phyloP scores from a whole-genome alignment of 345 rosid species.

The Excoecaria agallocha region DNA sequence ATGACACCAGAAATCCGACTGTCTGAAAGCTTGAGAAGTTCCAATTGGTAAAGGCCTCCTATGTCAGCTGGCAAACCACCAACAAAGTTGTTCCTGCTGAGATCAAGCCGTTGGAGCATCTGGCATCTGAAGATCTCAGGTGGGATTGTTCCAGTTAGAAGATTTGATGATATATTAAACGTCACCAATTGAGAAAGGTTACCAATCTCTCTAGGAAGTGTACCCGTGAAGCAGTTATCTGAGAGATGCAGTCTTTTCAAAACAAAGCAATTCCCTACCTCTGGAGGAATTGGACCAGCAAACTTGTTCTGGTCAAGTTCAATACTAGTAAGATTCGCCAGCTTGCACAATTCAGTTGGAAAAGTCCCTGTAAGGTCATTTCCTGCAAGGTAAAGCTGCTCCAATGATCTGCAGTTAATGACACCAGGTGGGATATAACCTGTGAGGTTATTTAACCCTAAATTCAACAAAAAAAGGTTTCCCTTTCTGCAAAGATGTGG shows the following conservation, averaged over 20 bases:
- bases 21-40: slow-evolving; percentile 81
- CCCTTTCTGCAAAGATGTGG: slow-evolving; percentile 53
- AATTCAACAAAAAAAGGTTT: slow-evolving; percentile 53
- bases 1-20: slow-evolving; percentile 56
- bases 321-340: slow-evolving; percentile 57
- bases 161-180: slow-evolving; percentile 76
- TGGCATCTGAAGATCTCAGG: slow-evolving; percentile 59
- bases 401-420: slow-evolving; percentile 53
- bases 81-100: slow-evolving; percentile 58
- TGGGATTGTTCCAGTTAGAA: slow-evolving; percentile 60
- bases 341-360: slow-evolving; percentile 64
- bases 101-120: slow-evolving; percentile 86
- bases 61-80: slow-evolving; percentile 58
- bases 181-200: slow-evolving; percentile 58
- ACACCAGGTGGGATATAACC: slow-evolving; percentile 67
- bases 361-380: slow-evolving; percentile 62
- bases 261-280: slow-evolving; percentile 57
- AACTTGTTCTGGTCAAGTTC: slow-evolving; percentile 70
- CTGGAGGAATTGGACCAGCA: slow-evolving; percentile 63
- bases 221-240: slow-evolving; percentile 50
- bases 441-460: slow-evolving; percentile 64
- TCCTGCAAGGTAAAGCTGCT: slow-evolving; percentile 59
- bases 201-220: slow-evolving; percentile 76
- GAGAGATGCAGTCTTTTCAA: slow-evolving; percentile 73
- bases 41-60: slow-evolving; percentile 69